Evolutionary conservation across 805 yeast species (phyloP), one percentile per base, ranked within the genome.

Genomic region (Wickerhamiella australiensis): DNA sequence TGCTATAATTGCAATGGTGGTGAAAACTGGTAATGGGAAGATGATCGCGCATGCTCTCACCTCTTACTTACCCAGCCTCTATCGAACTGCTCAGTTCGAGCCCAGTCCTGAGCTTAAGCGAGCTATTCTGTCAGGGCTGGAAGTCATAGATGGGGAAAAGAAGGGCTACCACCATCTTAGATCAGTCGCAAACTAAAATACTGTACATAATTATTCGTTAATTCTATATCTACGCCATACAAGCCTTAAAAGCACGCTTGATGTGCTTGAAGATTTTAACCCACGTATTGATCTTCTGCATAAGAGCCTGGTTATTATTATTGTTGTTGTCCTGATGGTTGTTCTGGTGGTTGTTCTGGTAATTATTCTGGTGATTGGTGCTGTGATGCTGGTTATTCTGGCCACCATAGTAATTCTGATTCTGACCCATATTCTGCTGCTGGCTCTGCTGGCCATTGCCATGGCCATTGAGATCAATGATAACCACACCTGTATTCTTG

Each of bases 401-500:
- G 47, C 42, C 26, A 46, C 45, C 44, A 25, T 50, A 56, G 42
- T 50, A 52, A 20, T 50, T 46, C 29, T 40, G 33, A 25, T 15
- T 20, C 25, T 53, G 42, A 36, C 46, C 48, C 42, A 49, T 56
- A 13, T 47, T 22, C 5, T 43, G 51, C 37, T 42, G 49, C 47
- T 46, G 51, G 23, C 25, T 29, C 20, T 46, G 27, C 26, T 13
- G 13, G 5, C 15, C 38, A n/a, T 20, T 29, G 15, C 65, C 64
- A 2, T 76, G 74, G 20, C 68, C 67, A n/a, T 63, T 56, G 49
- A 85, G 71, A 56, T 82, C 82, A 50, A 88, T 77, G 9, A 83
- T 71, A 52, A 88, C 62, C 2, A 88, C 95, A 27, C 97, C 97
- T 2, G 82, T 54, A 63, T 90, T 90, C 49, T 81, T 74, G 1